Evolutionary conservation across 345 rosid species (phyloP).

Genomic region (Bruguiera gymnorhiza): DNA sequence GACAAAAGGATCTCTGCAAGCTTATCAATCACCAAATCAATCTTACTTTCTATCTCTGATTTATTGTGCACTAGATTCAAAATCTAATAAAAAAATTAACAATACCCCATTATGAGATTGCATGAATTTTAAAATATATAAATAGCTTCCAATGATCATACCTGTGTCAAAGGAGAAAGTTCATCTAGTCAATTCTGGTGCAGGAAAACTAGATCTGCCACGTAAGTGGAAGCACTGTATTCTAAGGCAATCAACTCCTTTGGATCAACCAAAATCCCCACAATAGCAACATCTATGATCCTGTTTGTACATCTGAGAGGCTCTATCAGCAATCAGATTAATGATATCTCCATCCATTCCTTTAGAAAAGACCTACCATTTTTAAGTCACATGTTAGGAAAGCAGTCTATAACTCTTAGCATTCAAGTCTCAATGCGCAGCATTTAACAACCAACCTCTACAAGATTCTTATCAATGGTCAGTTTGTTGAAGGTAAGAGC

Average conservation of each 20-base stretch:
- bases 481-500: slow-evolving; percentile 64
- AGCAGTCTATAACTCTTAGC: not conserved
- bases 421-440: not conserved
- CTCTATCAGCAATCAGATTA: slow-evolving; percentile 58
- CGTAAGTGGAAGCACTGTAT: not conserved
- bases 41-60: slow-evolving; percentile 55
- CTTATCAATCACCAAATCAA: slow-evolving; percentile 51
- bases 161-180: slow-evolving; percentile 15
- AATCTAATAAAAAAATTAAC: slow-evolving; percentile 32
- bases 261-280: slow-evolving; percentile 65
- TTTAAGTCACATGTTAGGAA: slow-evolving; percentile 7
- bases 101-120: slow-evolving; percentile 10
- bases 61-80: slow-evolving; percentile 49
- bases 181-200: not conserved
- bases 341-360: slow-evolving; percentile 47
- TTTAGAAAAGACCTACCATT: slow-evolving; percentile 39
- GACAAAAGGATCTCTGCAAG: slow-evolving; percentile 33
- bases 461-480: slow-evolving; percentile 50
- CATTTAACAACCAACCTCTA: slow-evolving; percentile 42
- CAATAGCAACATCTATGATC: slow-evolving; percentile 59
- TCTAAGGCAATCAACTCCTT: slow-evolving; percentile 42
- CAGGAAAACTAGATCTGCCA: no score
- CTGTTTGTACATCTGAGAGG: slow-evolving; percentile 60
- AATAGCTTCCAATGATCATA: slow-evolving; percentile 16
- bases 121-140: slow-evolving; percentile 1